A percentile compares a stretch with the other conserved stretches of the same genome.
Evolutionary conservation across 2,329 filamentous ascomycete species (phyloP).

Genomic region (Colletotrichum orchidophilum): DNA sequence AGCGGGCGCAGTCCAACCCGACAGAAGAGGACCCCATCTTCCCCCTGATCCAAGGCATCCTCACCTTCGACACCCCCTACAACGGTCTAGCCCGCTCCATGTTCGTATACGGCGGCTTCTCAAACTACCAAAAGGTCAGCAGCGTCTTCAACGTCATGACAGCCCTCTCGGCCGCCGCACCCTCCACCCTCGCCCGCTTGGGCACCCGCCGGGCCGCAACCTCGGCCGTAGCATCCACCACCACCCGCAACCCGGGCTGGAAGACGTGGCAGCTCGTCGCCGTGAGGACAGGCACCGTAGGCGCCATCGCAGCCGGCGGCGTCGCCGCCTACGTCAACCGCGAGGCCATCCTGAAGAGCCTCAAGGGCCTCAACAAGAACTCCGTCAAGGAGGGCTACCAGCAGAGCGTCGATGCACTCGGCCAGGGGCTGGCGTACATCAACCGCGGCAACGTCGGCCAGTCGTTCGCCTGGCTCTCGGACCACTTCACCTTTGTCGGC

Average conservation of each 20-base stretch:
- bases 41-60: constrained; percentile 80
- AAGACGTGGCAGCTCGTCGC: constrained; percentile 72
- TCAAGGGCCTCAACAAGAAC: constrained; percentile 58
- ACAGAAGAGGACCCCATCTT: constrained; percentile 66
- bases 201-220: constrained; percentile 44
- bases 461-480: constrained; percentile 81
- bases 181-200: constrained; percentile 52
- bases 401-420: constrained; percentile 57
- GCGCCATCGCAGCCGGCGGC: constrained; percentile 81
- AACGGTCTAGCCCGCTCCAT: constrained; percentile 70
- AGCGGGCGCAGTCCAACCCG: constrained; percentile 58
- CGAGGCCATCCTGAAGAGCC: constrained; percentile 67
- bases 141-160: constrained; percentile 67
- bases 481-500: constrained; percentile 87
- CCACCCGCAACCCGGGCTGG: constrained; percentile 51
- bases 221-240: constrained; percentile 35
- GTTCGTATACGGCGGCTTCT: constrained; percentile 69
- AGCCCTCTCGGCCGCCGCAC: constrained; percentile 58
- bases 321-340: constrained; percentile 85
- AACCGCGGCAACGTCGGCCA: constrained; percentile 69
- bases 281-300: constrained; percentile 83
- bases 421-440: constrained; percentile 65
- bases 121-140: constrained; percentile 66
- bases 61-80: constrained; percentile 88
- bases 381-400: constrained; percentile 59